Evolutionary conservation across 805 yeast genomes (phyloP).

Genomic region (Candida nitratophila): DNA sequence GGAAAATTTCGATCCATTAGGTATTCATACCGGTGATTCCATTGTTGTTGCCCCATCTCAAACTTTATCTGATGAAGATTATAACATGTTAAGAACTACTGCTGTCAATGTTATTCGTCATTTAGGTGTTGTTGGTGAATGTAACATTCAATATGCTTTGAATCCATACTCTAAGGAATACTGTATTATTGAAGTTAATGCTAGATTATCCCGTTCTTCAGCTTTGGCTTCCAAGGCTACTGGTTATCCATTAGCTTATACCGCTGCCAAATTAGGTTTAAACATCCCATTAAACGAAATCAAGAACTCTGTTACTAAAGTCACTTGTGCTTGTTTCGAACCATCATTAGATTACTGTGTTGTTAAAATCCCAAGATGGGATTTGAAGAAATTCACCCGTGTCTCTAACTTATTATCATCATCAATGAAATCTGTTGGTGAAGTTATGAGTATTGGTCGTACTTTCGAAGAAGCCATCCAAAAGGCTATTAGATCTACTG

Average conservation of each 20-base stretch:
- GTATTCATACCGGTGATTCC: conserved; percentile 98
- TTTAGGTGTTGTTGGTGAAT: conserved; percentile 98
- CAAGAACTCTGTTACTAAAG: conserved; percentile 86
- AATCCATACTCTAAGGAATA: conserved; percentile 91
- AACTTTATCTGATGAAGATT: conserved; percentile 93
- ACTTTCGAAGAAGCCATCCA: conserved; percentile 97
- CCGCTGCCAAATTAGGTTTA: conserved; percentile 94
- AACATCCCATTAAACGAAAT: conserved; percentile 89
- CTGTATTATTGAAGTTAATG: conserved; percentile 96
- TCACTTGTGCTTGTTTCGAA: conserved; percentile 94
- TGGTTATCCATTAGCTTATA: conserved; percentile 96
- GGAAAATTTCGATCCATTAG: conserved; percentile 98
- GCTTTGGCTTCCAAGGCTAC: conserved; percentile 98
- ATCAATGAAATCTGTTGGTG: conserved; percentile 98
- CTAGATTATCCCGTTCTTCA: conserved; percentile 96
- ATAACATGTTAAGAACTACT: conserved; percentile 95
- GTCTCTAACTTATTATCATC: conserved; percentile 84
- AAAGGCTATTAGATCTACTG: conserved; percentile 94
- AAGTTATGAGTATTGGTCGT: conserved; percentile 96
- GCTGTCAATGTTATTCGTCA: conserved; percentile 97
- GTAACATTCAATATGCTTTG: conserved; percentile 95
- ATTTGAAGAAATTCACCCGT: conserved; percentile 88
- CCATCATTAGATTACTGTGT: conserved; percentile 96
- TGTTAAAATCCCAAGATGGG: conserved; percentile 99
- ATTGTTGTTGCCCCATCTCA: conserved; percentile 99